These are phyloP conservation scores for Tulasnella sp. DNA, from an alignment of 768 basidiomycete genomes.

Conservation along the genomic window DNA sequence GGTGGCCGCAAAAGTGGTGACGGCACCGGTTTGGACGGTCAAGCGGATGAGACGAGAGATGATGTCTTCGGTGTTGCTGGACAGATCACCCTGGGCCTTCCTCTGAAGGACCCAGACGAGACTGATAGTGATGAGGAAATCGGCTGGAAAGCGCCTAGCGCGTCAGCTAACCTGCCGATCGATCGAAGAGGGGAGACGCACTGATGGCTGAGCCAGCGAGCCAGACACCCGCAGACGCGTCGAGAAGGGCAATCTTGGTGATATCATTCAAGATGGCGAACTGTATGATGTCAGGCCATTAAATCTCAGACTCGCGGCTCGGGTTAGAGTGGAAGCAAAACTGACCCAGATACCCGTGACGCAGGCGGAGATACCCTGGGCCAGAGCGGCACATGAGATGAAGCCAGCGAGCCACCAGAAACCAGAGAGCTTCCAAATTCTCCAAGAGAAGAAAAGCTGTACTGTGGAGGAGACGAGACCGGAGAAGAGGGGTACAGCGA, in stretches of 20 bases:
- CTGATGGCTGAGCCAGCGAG: slow-evolving; percentile 17
- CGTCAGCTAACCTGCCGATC: neutral
- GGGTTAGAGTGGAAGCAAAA: neutral
- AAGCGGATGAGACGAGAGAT: slow-evolving; percentile 19
- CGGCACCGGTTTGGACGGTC: slow-evolving; percentile 21
- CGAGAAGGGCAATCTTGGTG: slow-evolving; percentile 17
- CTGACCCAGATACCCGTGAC: slow-evolving; percentile 19
- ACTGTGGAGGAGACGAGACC: slow-evolving; percentile 19
- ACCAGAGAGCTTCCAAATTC: slow-evolving; percentile 20
- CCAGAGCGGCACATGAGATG: slow-evolving; percentile 7
- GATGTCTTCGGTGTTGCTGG: slow-evolving; percentile 16
- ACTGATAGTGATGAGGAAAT: slow-evolving; percentile 18
- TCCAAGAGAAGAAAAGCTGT: slow-evolving; percentile 22
- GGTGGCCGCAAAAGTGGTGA: slow-evolving; percentile 16
- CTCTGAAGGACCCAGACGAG: slow-evolving; percentile 6
- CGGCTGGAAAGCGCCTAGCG: neutral
- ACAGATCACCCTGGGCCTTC: neutral
- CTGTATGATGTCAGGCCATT: neutral
- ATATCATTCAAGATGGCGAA: slow-evolving; percentile 19
- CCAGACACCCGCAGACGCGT: slow-evolving; percentile 18
- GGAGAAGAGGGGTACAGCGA: slow-evolving; percentile 20
- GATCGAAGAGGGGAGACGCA: neutral
- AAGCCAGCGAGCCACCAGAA: slow-evolving; percentile 6
- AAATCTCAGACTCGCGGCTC: neutral
- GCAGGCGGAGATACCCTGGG: slow-evolving; percentile 17